Evolutionary conservation across 257 asterid genomes (phyloP).

Genomic region (Nicotiana knightiana): DNA sequence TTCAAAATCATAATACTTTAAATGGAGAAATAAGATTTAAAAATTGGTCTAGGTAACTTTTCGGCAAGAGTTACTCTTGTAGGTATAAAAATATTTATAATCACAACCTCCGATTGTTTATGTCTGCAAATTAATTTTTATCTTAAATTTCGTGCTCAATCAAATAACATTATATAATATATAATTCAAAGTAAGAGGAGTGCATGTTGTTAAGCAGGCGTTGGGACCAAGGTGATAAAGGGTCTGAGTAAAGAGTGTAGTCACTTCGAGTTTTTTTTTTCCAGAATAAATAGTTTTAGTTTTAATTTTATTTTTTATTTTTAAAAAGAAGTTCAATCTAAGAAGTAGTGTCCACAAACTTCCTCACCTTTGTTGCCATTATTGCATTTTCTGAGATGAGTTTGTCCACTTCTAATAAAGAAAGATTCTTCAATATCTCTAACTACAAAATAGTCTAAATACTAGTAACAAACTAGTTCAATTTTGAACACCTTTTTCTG

Average conservation of each 20-base stretch:
- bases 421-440: not conserved
- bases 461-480: not conserved
- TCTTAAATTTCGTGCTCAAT: too few relatives aligned
- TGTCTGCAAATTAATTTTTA: too few relatives aligned
- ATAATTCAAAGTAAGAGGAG: too few relatives aligned
- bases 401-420: not conserved
- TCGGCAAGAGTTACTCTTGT: too few relatives aligned
- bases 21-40: too few relatives aligned
- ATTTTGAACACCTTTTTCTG: not conserved
- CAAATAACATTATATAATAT: too few relatives aligned
- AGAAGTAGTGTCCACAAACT: not conserved
- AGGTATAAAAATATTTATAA: too few relatives aligned
- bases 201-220: not conserved
- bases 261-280: slow-evolving; percentile 35
- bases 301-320: too few relatives aligned
- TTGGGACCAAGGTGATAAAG: not conserved
- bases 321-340: too few relatives aligned
- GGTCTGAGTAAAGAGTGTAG: slow-evolving; percentile 25
- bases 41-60: too few relatives aligned
- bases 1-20: too few relatives aligned
- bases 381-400: not conserved
- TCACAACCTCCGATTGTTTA: too few relatives aligned
- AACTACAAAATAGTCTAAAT: not conserved
- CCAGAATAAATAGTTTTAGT: slow-evolving; percentile 36
- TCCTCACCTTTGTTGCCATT: not conserved